Evolutionary conservation across 805 yeast species (phyloP), one percentile per base, ranked within the genome.

Genomic region (Yamadazyma phyllophila): DNA sequence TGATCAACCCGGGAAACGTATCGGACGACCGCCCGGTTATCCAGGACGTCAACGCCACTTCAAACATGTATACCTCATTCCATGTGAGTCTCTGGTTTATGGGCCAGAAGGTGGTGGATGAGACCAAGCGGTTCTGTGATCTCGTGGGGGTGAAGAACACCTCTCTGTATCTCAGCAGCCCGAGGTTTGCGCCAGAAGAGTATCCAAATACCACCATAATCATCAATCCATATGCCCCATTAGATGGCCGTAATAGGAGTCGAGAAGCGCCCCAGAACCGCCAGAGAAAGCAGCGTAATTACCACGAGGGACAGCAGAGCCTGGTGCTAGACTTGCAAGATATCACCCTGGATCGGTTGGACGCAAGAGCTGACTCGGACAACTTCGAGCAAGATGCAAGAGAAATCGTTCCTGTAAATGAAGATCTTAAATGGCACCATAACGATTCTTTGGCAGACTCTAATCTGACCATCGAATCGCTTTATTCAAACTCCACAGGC

Each of bases 31-130:
- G 43, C 7, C 55, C 56, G 12, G 44, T 62, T 3, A 69, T 77
- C 8, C 51, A 62, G 11, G 82, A 78, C 48, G 75, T 76, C 27
- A 69, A 78, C 52, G 9, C 51, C 1, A 59, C 69, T 2, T 71
- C 81, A 1, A 76, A 77, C 56, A 67, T 61, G 50, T 77, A 59
- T 54, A 76, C 82, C 8, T 75, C 81, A 1, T 56, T 78, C 36
- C 78, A 75, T 43, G 73, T 75, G 10, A 63, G 65, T 31, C 59
- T 77, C 7, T 65, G 64, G 39, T 77, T 71, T 52, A 64, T 67
- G 58, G 80, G 77, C 13, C 69, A 71, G 36, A 57, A 60, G 20
- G 56, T 76, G 7, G 53, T 64, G 9, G 68, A 66, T 47, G 70
- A 71, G 32, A 70, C 69, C 49, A 51, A 61, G 15, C 58, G 81